These are phyloP conservation scores for Colletotrichum costaricense DNA, from an alignment of 2,329 filamentous ascomycete genomes.

Conservation along the genomic window DNA sequence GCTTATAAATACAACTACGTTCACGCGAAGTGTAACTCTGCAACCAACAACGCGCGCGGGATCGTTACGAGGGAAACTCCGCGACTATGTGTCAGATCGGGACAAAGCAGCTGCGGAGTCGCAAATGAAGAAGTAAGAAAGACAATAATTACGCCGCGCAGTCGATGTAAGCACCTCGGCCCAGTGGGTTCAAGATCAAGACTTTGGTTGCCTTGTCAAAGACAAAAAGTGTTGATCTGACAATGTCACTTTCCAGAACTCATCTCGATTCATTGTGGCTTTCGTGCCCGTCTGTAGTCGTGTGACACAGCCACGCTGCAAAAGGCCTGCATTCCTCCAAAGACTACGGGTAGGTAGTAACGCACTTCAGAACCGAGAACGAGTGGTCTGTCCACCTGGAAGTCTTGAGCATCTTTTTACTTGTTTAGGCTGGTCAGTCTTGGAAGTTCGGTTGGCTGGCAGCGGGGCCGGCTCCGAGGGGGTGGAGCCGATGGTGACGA, in stretches of 20 bases:
- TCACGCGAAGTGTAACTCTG: background rate
- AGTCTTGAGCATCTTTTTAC: background rate
- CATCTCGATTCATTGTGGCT: background rate
- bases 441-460: background rate
- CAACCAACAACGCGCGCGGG: background rate
- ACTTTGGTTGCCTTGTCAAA: background rate
- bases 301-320: background rate
- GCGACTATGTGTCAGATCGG: background rate
- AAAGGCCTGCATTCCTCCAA: background rate
- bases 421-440: background rate
- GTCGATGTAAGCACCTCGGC: background rate
- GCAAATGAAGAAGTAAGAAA: background rate
- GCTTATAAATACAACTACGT: background rate
- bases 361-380: background rate
- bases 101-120: background rate
- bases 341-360: background rate
- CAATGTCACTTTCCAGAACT: background rate
- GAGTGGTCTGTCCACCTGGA: background rate
- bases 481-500: slow-evolving; percentile 9
- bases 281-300: background rate
- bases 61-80: background rate
- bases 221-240: background rate
- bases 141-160: too few relatives aligned
- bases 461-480: slow-evolving; percentile 20
- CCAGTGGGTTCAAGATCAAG: background rate